Conservation (phyloP, 805 yeast species). For the Kazachstania bromeliacearum region DNA sequence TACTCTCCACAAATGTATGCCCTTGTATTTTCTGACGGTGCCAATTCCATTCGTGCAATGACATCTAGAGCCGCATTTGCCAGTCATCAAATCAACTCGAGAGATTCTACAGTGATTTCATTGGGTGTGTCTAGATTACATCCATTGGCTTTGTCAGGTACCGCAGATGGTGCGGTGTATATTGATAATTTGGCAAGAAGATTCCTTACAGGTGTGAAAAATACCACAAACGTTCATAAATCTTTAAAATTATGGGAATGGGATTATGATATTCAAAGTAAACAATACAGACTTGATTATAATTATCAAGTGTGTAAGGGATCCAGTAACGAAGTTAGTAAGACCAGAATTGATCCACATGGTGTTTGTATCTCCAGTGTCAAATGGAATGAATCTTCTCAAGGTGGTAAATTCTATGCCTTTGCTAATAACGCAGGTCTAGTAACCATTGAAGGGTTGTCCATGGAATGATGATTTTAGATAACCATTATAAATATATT, state of each 20-base stretch:
- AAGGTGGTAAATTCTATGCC: conserved; percentile 38
- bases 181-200: conserved; percentile 35
- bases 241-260: conserved; percentile 31
- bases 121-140: conserved; percentile 36
- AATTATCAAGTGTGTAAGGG: conserved; percentile 30
- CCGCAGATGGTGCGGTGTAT: conserved; percentile 40
- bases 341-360: conserved; percentile 37
- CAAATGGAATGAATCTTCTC: conserved; percentile 48
- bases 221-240: conserved; percentile 22
- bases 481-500: too few relatives aligned
- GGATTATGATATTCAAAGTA: conserved; percentile 33
- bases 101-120: conserved; percentile 34
- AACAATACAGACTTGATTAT: conserved; percentile 35
- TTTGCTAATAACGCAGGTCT: conserved; percentile 28
- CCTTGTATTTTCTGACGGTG: conserved; percentile 36
- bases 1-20: conserved; percentile 31
- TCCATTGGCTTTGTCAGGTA: conserved; percentile 40
- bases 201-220: conserved; percentile 29
- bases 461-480: not conserved
- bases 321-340: conserved; percentile 20
- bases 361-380: conserved; percentile 40
- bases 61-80: conserved; percentile 32
- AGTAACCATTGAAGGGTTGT: conserved; percentile 22
- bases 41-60: conserved; percentile 29
- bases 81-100: conserved; percentile 30